phyloP scores from a whole-genome alignment of 2,329 filamentous ascomycete genomes.

The Esteya vermicola region DNA sequence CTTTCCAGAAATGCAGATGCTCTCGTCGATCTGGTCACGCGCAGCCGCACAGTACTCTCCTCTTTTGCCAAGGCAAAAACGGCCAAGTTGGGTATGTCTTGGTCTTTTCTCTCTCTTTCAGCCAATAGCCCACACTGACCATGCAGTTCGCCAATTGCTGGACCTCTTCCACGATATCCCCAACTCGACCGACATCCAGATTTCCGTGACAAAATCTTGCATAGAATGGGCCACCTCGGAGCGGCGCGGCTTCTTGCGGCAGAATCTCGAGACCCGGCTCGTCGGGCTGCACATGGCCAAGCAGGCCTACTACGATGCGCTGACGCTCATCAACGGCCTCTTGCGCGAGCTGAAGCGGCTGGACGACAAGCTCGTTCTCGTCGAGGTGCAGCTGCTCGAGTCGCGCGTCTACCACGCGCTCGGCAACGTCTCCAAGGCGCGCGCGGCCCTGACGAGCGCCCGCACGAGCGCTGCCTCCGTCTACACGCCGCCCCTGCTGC shows the following conservation, averaged over 20 bases:
- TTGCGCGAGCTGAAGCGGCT: slow-evolving; percentile 94
- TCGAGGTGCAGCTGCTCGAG: slow-evolving; percentile 95
- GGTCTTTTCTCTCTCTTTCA: background rate
- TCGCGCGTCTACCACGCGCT: slow-evolving; percentile 95
- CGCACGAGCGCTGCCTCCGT: slow-evolving; percentile 92
- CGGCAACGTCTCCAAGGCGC: slow-evolving; percentile 90
- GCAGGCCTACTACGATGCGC: slow-evolving; percentile 91
- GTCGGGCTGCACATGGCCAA: slow-evolving; percentile 94
- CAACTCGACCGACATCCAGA: slow-evolving; percentile 87
- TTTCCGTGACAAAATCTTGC: slow-evolving; percentile 91
- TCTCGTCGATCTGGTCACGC: slow-evolving; percentile 77
- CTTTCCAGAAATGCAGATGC: slow-evolving; percentile 57
- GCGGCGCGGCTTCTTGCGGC: slow-evolving; percentile 87
- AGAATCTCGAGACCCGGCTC: slow-evolving; percentile 93
- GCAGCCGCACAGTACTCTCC: slow-evolving; percentile 80
- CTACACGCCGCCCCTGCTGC: slow-evolving; percentile 87
- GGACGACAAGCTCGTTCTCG: slow-evolving; percentile 94
- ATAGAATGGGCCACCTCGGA: slow-evolving; percentile 98
- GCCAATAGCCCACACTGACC: background rate
- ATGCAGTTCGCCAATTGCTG: slow-evolving; percentile 83
- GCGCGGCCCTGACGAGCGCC: slow-evolving; percentile 85
- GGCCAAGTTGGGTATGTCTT: slow-evolving; percentile 72
- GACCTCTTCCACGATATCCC: slow-evolving; percentile 91
- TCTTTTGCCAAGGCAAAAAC: slow-evolving; percentile 99
- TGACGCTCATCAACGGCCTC: slow-evolving; percentile 91